Percentiles rank a stretch among this genome's conserved stretches.
Evolutionary conservation across 1,139 yeast genomes (phyloP).

Genomic region (Pneumocystis canis): DNA sequence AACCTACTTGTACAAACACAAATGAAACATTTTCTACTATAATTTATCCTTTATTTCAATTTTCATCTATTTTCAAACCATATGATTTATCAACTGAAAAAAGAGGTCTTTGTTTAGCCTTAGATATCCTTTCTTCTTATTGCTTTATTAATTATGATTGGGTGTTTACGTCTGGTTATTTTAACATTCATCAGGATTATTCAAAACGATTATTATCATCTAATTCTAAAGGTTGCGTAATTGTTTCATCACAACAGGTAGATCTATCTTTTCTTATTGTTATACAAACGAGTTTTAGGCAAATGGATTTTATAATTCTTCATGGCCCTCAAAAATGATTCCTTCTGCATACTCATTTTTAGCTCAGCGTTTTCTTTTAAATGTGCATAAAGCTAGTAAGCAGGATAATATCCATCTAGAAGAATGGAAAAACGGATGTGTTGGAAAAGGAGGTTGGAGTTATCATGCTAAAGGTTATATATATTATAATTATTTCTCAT

Average conservation of each 20-base stretch:
- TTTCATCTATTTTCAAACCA: constrained; percentile 58
- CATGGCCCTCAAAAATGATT: constrained; percentile 65
- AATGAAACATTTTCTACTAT: constrained; percentile 20
- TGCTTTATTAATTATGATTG: constrained; percentile 49
- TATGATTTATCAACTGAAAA: constrained; percentile 61
- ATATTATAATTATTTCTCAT: constrained; percentile 19
- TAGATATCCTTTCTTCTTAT: constrained; percentile 34
- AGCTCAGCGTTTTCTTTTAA: constrained; percentile 53
- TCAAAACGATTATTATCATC: constrained; percentile 46
- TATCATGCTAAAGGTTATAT: constrained; percentile 85
- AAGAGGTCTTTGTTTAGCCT: constrained; percentile 30
- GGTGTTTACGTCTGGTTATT: constrained; percentile 94
- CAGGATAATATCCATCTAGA: constrained; percentile 38
- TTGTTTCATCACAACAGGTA: constrained; percentile 63
- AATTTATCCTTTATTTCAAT: constrained; percentile 87
- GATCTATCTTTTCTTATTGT: constrained; percentile 10
- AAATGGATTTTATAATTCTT: constrained; percentile 76
- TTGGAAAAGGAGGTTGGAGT: constrained; percentile 81
- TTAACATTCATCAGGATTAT: constrained; percentile 73
- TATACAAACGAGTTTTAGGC: constrained; percentile 33
- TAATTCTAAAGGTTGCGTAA: constrained; percentile 51
- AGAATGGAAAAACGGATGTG: constrained; percentile 83
- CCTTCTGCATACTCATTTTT: constrained; percentile 80
- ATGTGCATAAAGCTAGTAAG: constrained; percentile 35
- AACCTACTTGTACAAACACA: constrained; percentile 10